phyloP scores from a whole-genome alignment of 805 yeast genomes.

The Suhomyces vadensis region DNA sequence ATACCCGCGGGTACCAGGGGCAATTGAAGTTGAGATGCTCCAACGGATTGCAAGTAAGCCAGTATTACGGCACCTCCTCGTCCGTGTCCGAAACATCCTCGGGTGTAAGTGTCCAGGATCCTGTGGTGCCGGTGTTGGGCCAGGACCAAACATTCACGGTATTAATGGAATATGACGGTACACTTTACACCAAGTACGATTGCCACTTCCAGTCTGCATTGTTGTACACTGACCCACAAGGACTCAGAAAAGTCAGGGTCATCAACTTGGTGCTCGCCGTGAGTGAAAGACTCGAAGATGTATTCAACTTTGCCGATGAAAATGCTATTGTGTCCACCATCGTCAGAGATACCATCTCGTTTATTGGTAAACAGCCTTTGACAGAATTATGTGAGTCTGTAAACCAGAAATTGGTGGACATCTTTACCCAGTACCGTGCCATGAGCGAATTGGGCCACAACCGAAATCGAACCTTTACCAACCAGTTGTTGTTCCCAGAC shows the following conservation, averaged over 20 bases:
- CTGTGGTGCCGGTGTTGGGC: slow-evolving; percentile 64
- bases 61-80: slow-evolving; percentile 62
- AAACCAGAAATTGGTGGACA: slow-evolving; percentile 42
- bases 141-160: slow-evolving; percentile 68
- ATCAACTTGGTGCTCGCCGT: slow-evolving; percentile 81
- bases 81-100: slow-evolving; percentile 24
- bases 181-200: slow-evolving; percentile 66
- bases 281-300: slow-evolving; percentile 68
- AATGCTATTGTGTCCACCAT: slow-evolving; percentile 42
- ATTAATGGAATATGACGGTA: slow-evolving; percentile 75
- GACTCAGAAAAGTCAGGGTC: slow-evolving; percentile 83
- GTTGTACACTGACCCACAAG: slow-evolving; percentile 75
- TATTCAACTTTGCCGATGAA: slow-evolving; percentile 79
- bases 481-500: slow-evolving; percentile 79
- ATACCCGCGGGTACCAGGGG: slow-evolving; percentile 71
- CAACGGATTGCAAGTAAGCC: slow-evolving; percentile 76
- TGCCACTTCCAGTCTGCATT: slow-evolving; percentile 91
- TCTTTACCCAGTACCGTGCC: slow-evolving; percentile 52
- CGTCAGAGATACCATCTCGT: slow-evolving; percentile 41
- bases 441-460: slow-evolving; percentile 46
- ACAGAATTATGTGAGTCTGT: slow-evolving; percentile 41
- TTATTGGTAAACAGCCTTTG: slow-evolving; percentile 40
- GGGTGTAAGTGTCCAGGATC: slow-evolving; percentile 50
- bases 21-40: slow-evolving; percentile 85
- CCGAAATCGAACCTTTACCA: slow-evolving; percentile 36